Evolutionary conservation across 108 stramenopile genomes (phyloP).

Genomic region (Nannochloropsis gaditana): DNA sequence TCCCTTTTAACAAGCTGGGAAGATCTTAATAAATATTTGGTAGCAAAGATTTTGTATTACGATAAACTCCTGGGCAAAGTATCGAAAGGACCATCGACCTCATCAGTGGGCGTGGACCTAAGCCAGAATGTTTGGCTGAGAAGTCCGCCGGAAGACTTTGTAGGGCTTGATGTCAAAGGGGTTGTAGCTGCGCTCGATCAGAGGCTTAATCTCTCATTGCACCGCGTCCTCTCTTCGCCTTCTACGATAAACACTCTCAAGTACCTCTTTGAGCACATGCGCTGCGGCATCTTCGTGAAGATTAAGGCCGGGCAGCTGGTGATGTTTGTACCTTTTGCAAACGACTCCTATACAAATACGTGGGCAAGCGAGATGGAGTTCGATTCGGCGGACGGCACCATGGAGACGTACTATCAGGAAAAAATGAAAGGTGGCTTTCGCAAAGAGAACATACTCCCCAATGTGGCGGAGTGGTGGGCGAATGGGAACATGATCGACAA

Average conservation of each 20-base stretch:
- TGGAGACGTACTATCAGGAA: constrained; percentile 65
- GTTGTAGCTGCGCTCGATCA: constrained; percentile 34
- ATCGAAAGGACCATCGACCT: not conserved
- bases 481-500: constrained; percentile 99
- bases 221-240: constrained; percentile 27
- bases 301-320: constrained; percentile 75
- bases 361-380: constrained; percentile 47
- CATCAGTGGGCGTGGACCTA: not conserved
- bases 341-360: constrained; percentile 62
- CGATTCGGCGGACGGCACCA: not conserved
- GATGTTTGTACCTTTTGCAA: constrained; percentile 88
- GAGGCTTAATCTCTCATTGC: constrained; percentile 53
- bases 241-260: constrained; percentile 63
- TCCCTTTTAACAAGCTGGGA: constrained; percentile 53
- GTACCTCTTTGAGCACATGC: constrained; percentile 98
- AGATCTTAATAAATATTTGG: constrained; percentile 54
- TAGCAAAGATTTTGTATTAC: constrained; percentile 23
- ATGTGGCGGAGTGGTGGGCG: constrained; percentile 91
- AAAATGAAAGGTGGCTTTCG: constrained; percentile 70
- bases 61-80: not conserved
- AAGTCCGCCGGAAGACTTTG: constrained; percentile 18
- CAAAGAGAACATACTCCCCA: constrained; percentile 80
- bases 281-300: constrained; percentile 95
- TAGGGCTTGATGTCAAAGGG: constrained; percentile 26
- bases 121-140: constrained; percentile 41